Evolutionary conservation across 1,284 basidiomycete species (phyloP), one percentile per base, ranked within the genome.

Genomic region (Psilocybe mexicana): DNA sequence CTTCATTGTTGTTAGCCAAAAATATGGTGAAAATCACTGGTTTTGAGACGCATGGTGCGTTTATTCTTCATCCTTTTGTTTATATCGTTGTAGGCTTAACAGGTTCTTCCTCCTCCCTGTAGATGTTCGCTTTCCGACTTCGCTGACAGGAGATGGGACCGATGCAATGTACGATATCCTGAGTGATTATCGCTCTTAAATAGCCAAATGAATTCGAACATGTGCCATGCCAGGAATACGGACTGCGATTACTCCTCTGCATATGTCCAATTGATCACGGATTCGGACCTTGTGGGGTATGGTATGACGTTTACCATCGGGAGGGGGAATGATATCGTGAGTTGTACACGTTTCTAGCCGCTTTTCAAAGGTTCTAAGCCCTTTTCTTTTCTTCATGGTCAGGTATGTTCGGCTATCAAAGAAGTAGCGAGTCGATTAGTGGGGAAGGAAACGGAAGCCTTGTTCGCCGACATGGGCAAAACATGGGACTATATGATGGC

Each of bases 281-380:
- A 86, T 53, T 76, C 82, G 3, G 81, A 85, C 54, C 84, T 95
- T 49, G 82, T 87, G 54, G 94, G 94, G 33, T 87, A 93, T 67
- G 94, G 95, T 52, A 94, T 96, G 94, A 96, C 95, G 11, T 97
- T 97, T 73, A 96, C 94, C n/a, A 96, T 96, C 67, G 94, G 95
- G 3, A 86, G 94, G 43, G 94, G 94, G 26, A 98, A 96, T 70
- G 96, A 98, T 61, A 94, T 96, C 65, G 94, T 87, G 69, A 65
- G 76, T 66, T 6, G 26, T 8, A 38, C 4, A 6, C 5, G 30
- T 8, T 33, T 33, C 30, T 8, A 33, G 4, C 30, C 30, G 4
- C 30, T 33, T 33, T 40, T 28, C 40, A 25, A 24, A 3, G 40
- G 12, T 14, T 25, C 47, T 46, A 6, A 36, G 18, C 18, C 18